These are phyloP conservation scores for Drechslerella dactyloides DNA, from an alignment of 2,329 filamentous ascomycete genomes.

Conservation along the genomic window DNA sequence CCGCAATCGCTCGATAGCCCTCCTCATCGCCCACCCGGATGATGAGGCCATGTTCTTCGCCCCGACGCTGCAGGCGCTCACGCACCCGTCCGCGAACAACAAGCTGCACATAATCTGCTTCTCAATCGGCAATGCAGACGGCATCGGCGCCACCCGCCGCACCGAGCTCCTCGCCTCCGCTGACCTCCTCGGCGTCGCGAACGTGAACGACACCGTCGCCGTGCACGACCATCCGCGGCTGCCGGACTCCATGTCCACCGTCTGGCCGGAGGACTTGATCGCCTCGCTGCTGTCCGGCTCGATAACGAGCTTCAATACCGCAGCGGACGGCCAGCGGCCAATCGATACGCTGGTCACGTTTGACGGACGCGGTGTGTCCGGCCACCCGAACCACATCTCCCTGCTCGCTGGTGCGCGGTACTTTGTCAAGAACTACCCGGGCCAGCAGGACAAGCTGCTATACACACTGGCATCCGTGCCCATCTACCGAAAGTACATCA, in stretches of 20 bases:
- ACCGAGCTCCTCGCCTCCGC: slow-evolving; percentile 84
- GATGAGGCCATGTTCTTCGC: slow-evolving; percentile 99
- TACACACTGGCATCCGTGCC: slow-evolving; percentile 81
- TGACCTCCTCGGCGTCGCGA: slow-evolving; percentile 79
- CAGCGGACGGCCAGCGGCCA: slow-evolving; percentile 61
- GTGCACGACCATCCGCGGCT: slow-evolving; percentile 36
- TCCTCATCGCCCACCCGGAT: slow-evolving; percentile 95
- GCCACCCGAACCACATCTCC: slow-evolving; percentile 91
- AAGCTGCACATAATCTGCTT: slow-evolving; percentile 93
- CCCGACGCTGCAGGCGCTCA: slow-evolving; percentile 83
- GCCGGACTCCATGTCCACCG: slow-evolving; percentile 83
- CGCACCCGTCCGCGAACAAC: slow-evolving; percentile 78
- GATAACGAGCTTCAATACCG: slow-evolving; percentile 13
- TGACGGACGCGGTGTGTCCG: slow-evolving; percentile 79
- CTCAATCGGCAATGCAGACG: slow-evolving; percentile 76
- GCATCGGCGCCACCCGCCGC: slow-evolving; percentile 80
- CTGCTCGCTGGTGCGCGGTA: slow-evolving; percentile 79
- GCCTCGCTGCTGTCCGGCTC: slow-evolving; percentile 58
- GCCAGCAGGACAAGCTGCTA: slow-evolving; percentile 61
- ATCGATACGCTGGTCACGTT: slow-evolving; percentile 92
- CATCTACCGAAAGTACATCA: slow-evolving; percentile 79
- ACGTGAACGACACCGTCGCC: slow-evolving; percentile 65
- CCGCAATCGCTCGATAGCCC: slow-evolving; percentile 81
- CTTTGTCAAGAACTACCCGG: slow-evolving; percentile 65
- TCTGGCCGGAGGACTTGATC: slow-evolving; percentile 76